Evolutionary conservation across 2,329 filamentous ascomycete genomes (phyloP).

Genomic region (Sclerotinia subarctica): DNA sequence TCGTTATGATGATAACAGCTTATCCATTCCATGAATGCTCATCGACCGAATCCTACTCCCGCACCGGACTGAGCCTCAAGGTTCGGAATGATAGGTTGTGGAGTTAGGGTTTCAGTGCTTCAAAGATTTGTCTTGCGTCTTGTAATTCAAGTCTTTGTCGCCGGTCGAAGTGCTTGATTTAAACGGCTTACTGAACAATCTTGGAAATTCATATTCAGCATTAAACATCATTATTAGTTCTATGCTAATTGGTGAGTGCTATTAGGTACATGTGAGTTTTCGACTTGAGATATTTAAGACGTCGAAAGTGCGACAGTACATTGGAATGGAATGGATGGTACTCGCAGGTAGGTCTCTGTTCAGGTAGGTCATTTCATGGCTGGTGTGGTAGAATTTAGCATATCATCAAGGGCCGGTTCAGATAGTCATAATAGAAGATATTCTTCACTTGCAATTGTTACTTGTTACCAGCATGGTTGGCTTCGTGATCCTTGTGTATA

Average conservation of each 20-base stretch:
- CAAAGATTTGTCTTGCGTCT: constrained; percentile 54
- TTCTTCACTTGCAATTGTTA: not conserved
- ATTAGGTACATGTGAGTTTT: constrained; percentile 8
- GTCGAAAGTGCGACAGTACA: no score
- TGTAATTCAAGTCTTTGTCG: constrained; percentile 48
- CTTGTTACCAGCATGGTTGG: not conserved
- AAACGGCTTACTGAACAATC: constrained; percentile 41
- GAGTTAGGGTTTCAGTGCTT: constrained; percentile 66
- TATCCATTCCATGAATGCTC: constrained; percentile 74
- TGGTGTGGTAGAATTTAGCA: no score
- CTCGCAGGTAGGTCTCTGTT: not conserved
- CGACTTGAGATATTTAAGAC: not conserved
- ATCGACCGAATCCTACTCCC: constrained; percentile 69
- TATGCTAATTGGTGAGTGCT: constrained; percentile 15
- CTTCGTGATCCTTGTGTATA: not conserved
- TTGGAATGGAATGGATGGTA: not conserved
- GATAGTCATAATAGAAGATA: not conserved
- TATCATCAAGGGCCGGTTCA: not conserved
- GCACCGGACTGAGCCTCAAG: constrained; percentile 55
- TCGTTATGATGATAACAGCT: constrained; percentile 59
- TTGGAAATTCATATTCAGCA: constrained; percentile 2
- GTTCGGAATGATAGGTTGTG: constrained; percentile 69
- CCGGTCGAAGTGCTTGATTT: constrained; percentile 64
- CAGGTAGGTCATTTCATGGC: not conserved
- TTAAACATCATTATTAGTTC: constrained; percentile 12